These are phyloP conservation scores for Lipomyces orientalis DNA, from an alignment of 805 yeast genomes.

Conservation along the genomic window DNA sequence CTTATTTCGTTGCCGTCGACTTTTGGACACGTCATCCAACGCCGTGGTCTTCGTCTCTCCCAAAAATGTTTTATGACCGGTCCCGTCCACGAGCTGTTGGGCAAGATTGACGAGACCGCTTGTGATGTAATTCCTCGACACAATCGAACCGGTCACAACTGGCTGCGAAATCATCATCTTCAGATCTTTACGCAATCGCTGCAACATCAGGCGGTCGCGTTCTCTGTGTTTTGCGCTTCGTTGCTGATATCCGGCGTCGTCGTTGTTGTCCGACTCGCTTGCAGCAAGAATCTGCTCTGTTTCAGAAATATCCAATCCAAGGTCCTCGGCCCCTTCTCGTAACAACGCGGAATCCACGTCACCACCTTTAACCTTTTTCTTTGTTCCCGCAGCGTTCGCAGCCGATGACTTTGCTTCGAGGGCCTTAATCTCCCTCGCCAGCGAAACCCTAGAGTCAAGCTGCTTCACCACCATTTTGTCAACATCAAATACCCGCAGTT, in stretches of 20 bases:
- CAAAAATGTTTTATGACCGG: constrained; percentile 68
- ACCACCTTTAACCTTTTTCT: constrained; percentile 50
- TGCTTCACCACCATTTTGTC: constrained; percentile 76
- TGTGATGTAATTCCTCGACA: constrained; percentile 43
- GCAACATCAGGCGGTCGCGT: constrained; percentile 17
- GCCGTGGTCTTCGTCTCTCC: constrained; percentile 77
- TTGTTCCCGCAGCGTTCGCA: constrained; percentile 18
- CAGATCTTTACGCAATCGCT: constrained; percentile 40
- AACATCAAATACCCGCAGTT: constrained; percentile 70
- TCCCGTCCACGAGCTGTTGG: constrained; percentile 61
- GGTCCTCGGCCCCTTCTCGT: constrained; percentile 87
- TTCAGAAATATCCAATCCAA: constrained; percentile 82
- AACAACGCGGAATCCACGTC: constrained; percentile 73
- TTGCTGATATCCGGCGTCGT: constrained; percentile 37
- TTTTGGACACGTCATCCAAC: constrained; percentile 59
- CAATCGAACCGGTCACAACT: constrained; percentile 38
- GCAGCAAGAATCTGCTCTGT: constrained; percentile 62
- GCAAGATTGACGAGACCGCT: constrained; percentile 46
- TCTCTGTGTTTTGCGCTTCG: constrained; percentile 16
- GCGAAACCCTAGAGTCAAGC: constrained; percentile 66
- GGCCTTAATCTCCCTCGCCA: constrained; percentile 80
- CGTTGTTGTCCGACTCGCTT: constrained; percentile 39
- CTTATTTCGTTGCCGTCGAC: constrained; percentile 8
- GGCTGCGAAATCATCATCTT: constrained; percentile 38
- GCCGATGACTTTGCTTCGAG: constrained; percentile 65